A percentile compares a stretch with the other conserved stretches of the same genome.
These are phyloP conservation scores for Irpex sp. DNA, from an alignment of 1,284 basidiomycete species.

Conservation along the genomic window DNA sequence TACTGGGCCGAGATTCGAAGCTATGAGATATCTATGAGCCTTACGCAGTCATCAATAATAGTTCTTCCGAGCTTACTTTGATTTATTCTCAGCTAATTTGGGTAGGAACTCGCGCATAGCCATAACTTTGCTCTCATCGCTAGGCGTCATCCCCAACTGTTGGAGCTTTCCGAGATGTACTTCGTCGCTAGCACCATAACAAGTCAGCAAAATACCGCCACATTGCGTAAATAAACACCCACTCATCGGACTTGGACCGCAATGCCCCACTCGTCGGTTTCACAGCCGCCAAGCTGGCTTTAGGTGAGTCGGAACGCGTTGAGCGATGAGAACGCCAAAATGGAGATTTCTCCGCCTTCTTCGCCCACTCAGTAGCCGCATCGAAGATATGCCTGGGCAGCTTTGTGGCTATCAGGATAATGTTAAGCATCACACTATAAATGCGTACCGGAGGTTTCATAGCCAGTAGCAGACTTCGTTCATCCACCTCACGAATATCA, in stretches of 20 bases:
- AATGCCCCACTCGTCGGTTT: slow-evolving; percentile 48
- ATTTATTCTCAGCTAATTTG: slow-evolving; percentile 71
- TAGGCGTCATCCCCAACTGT: slow-evolving; percentile 76
- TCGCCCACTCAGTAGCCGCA: slow-evolving; percentile 86
- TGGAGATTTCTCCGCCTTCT: slow-evolving; percentile 67
- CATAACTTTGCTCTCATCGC: slow-evolving; percentile 79
- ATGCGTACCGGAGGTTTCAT: slow-evolving; percentile 74
- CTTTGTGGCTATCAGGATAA: slow-evolving; percentile 34
- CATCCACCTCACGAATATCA: slow-evolving; percentile 80
- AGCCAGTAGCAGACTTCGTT: slow-evolving; percentile 68
- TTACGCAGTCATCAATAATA: too few relatives aligned
- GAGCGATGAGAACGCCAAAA: slow-evolving; percentile 70
- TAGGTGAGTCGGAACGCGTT: slow-evolving; percentile 59
- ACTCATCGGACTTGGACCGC: slow-evolving; percentile 74
- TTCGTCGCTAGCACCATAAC: slow-evolving; percentile 59
- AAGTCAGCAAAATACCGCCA: slow-evolving; percentile 7
- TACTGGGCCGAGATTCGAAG: slow-evolving; percentile 57
- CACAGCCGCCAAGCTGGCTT: slow-evolving; percentile 64
- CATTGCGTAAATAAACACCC: neutral
- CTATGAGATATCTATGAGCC: slow-evolving; percentile 30
- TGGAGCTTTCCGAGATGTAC: slow-evolving; percentile 68
- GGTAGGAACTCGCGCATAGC: slow-evolving; percentile 87
- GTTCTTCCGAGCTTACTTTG: slow-evolving; percentile 41
- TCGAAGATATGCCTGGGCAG: slow-evolving; percentile 80
- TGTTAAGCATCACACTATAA: neutral